phyloP scores from a whole-genome alignment of 2,329 filamentous ascomycete species.

The Aspergillus fischeri region DNA sequence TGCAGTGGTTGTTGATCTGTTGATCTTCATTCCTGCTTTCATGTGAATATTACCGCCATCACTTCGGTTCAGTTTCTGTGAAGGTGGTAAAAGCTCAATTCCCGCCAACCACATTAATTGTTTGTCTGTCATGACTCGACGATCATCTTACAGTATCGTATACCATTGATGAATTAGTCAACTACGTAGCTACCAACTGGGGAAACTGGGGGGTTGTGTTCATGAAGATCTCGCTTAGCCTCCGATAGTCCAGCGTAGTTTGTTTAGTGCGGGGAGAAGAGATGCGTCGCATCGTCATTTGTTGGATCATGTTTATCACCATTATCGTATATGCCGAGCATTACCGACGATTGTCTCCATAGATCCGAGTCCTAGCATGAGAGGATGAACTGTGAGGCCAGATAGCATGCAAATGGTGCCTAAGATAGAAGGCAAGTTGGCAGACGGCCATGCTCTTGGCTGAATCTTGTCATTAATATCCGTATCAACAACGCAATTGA shows the following conservation, averaged over 20 bases:
- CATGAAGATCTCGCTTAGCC: neutral
- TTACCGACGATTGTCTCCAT: neutral
- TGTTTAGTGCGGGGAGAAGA: neutral
- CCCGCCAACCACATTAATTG: neutral
- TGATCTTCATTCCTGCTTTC: neutral
- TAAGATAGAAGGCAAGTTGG: no score
- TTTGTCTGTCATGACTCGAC: neutral
- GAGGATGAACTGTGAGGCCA: no score
- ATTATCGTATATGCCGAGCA: neutral
- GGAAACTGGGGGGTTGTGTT: neutral
- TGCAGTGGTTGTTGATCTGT: neutral
- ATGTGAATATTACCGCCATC: neutral
- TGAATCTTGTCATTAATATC: neutral
- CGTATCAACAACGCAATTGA: neutral
- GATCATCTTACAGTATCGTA: neutral
- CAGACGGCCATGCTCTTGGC: neutral
- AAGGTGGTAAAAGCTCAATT: no score
- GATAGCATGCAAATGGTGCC: no score
- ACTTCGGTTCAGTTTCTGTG: neutral
- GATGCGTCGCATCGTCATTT: neutral
- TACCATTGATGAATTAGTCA: neutral
- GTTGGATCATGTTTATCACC: neutral
- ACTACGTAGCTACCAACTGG: neutral
- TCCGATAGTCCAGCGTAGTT: neutral
- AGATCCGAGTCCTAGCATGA: neutral